Conservation (phyloP, 139 green algal species). For the Deuterostichococcus epilithicus region DNA sequence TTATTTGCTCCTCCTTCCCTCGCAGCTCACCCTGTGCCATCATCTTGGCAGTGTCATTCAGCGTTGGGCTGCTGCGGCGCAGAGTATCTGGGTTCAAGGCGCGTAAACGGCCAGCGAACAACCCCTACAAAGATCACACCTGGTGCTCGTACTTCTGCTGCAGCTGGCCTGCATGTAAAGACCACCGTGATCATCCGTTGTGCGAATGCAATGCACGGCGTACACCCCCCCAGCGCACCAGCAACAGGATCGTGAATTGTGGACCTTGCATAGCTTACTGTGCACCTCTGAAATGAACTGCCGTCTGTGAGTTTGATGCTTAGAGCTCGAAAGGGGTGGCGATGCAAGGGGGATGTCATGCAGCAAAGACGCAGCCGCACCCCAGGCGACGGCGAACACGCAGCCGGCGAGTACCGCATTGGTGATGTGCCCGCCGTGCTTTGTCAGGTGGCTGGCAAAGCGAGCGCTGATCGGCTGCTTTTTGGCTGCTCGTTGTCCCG, state of each 20-base stretch:
- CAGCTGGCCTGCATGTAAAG: no score
- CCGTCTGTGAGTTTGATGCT: no score
- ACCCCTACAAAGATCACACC: neutral
- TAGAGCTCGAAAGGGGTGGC: no score
- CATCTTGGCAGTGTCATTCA: neutral
- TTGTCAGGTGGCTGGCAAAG: constrained; percentile 21
- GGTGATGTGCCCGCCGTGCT: constrained; percentile 19
- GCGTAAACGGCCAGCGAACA: neutral
- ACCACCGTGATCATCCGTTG: no score
- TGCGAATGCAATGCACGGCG: no score
- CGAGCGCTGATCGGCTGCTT: constrained; percentile 9
- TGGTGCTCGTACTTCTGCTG: constrained; percentile 28
- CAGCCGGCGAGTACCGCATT: constrained; percentile 31
- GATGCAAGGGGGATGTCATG: no score
- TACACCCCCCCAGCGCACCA: no score
- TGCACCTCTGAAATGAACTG: no score
- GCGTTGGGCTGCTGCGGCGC: neutral
- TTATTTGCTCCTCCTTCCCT: neutral
- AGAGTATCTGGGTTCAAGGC: neutral
- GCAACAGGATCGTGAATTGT: no score
- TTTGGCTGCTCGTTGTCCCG: neutral
- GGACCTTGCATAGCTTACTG: no score
- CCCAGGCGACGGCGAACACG: constrained; percentile 37
- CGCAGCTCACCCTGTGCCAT: neutral
- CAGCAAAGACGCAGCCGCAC: no score